Base-by-base conservation (phyloP, 83 land plant species). In the Larix sibirica region DNA sequence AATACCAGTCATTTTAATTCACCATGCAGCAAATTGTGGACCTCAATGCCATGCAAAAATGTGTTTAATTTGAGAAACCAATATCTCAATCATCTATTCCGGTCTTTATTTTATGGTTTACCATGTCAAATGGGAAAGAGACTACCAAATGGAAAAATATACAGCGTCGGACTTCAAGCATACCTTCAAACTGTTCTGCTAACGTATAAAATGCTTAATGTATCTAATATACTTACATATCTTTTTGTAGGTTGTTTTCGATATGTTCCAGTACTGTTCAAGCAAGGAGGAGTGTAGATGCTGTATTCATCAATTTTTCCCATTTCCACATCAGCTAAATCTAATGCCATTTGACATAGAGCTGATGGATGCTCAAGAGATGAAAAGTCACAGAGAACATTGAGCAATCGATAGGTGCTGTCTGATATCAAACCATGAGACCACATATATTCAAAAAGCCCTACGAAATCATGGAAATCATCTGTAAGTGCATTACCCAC, bases 401-500 rank as follows among this genome's bases (percentile, higher is more conserved):
- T 94, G 26, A 95, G 81, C 26, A 21, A 47, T 71, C 84, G 83
- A 80, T 87, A 92, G 33, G 96, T 87, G 38, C 89, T 73, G 85
- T 96, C 96, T 56, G 97, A 93, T 18, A 95, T 91, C 85, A 95
- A 31, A 62, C 94, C 97, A 87, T 87, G 83, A 21, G 89, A 77
- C 94, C 94, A 91, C 88, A 84, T 28, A 79, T 80, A 95, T 24
- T 95, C 87, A 36, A 91, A 84, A 42, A 86, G 23, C 61, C 97
- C 97, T 76, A 91, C 17, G 33, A 86, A 85, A 56, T 95, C 97
- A 70, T 90, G 87, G 67, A 81, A 83, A 81, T 88, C 84, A 80
- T 95, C 95, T 16, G 90, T 88, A 13, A 95, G 80, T 67, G 91
- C 95, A 86, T 95, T 95, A 42, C 97, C 95, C 3, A 93, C 92